Evolutionary conservation across 352 stramenopile species (phyloP).

Genomic region (Phytophthora aleatoria): DNA sequence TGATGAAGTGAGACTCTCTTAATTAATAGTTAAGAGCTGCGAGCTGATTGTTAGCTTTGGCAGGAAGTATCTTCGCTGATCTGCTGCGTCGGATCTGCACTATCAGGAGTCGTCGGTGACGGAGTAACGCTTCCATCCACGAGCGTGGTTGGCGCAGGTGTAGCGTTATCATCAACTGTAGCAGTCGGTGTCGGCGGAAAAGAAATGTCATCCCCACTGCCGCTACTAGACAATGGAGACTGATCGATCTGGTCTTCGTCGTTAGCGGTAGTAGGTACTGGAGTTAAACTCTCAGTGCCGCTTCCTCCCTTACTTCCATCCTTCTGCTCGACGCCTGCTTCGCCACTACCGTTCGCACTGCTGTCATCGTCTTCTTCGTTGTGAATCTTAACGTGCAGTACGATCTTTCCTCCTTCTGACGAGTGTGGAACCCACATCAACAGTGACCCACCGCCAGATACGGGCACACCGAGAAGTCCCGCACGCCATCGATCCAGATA

Average conservation of each 20-base stretch:
- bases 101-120: slow-evolving; percentile 2
- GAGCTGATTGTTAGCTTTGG: background rate
- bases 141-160: slow-evolving; percentile 15
- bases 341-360: slow-evolving; percentile 13
- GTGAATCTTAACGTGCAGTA: slow-evolving; percentile 45
- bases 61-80: background rate
- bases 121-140: slow-evolving; percentile 6
- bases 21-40: slow-evolving; percentile 1
- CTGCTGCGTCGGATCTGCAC: slow-evolving; percentile 1
- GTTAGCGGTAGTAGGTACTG: background rate
- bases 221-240: background rate
- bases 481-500: slow-evolving; percentile 59
- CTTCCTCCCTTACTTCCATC: background rate
- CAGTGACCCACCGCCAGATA: slow-evolving; percentile 44
- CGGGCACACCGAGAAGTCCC: slow-evolving; percentile 34
- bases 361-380: slow-evolving; percentile 6
- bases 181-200: background rate
- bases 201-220: background rate
- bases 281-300: background rate
- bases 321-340: background rate
- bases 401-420: slow-evolving; percentile 35
- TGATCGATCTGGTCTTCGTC: background rate
- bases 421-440: slow-evolving; percentile 46
- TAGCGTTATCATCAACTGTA: slow-evolving; percentile 3
- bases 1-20: slow-evolving; percentile 10